phyloP scores from a whole-genome alignment of 805 yeast species.

The Pichia pseudocactophila region DNA sequence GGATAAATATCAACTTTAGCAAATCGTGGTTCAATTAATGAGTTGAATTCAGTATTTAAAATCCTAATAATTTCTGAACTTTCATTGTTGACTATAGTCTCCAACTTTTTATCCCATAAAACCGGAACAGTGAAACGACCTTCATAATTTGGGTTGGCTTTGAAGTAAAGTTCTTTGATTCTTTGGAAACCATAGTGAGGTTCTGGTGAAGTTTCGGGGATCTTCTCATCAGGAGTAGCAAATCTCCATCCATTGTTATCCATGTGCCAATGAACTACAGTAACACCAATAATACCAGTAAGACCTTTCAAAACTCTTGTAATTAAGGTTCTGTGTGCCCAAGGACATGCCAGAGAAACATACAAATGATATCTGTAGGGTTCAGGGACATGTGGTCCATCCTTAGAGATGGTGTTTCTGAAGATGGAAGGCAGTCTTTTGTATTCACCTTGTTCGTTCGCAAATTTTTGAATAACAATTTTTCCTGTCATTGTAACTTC shows the following conservation, averaged over 20 bases:
- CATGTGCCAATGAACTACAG: conserved; percentile 89
- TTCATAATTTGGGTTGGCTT: conserved; percentile 62
- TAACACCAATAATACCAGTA: conserved; percentile 47
- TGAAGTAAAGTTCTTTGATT: conserved; percentile 63
- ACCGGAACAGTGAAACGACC: conserved; percentile 92
- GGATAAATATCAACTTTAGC: conserved; percentile 59
- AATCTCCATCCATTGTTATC: conserved; percentile 88
- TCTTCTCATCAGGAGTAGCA: conserved; percentile 34
- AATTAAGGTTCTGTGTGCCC: conserved; percentile 86
- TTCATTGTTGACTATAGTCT: conserved; percentile 86
- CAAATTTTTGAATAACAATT: conserved; percentile 40
- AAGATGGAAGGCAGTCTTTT: conserved; percentile 45
- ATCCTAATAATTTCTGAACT: conserved; percentile 84
- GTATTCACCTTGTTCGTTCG: conserved; percentile 45
- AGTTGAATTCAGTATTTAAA: conserved; percentile 66
- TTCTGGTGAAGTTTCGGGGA: conserved; percentile 45
- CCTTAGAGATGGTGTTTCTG: conserved; percentile 48
- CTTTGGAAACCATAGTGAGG: conserved; percentile 50
- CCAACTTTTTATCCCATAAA: conserved; percentile 77
- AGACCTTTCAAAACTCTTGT: conserved; percentile 68
- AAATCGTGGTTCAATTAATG: conserved; percentile 39
- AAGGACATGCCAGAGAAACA: conserved; percentile 87
- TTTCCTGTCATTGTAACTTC: conserved; percentile 3
- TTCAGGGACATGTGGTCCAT: conserved; percentile 67
- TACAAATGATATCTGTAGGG: conserved; percentile 76